phyloP scores from a whole-genome alignment of 164 flowering plant genomes.

The Hamamelis virginiana region DNA sequence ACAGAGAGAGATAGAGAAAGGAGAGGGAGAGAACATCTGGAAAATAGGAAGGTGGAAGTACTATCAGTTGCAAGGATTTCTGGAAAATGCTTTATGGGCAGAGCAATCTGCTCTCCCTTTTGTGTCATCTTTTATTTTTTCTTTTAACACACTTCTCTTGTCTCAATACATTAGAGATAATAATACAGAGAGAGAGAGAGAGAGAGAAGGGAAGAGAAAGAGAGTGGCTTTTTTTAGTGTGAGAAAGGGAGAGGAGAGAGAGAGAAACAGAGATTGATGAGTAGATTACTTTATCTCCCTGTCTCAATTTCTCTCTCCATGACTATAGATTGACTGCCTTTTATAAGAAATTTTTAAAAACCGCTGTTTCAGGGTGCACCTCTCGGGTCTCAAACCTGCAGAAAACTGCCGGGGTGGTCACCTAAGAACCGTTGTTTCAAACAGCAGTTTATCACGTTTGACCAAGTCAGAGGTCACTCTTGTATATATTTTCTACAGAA shows the following conservation, averaged over 20 bases:
- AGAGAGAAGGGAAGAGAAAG: too few relatives aligned
- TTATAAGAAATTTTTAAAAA: too few relatives aligned
- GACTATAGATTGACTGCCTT: slow-evolving; percentile 29
- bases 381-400: too few relatives aligned
- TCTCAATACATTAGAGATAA: slow-evolving; percentile 10
- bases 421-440: too few relatives aligned
- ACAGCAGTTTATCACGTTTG: too few relatives aligned
- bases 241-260: too few relatives aligned
- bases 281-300: slow-evolving; percentile 10
- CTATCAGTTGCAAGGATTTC: slow-evolving; percentile 41
- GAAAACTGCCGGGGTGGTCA: too few relatives aligned
- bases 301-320: not conserved
- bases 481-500: too few relatives aligned
- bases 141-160: not conserved
- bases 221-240: slow-evolving; percentile 6
- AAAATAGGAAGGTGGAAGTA: slow-evolving; percentile 27
- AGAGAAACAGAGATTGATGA: slow-evolving; percentile 21
- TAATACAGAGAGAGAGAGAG: slow-evolving; percentile 15
- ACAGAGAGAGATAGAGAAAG: slow-evolving; percentile 5
- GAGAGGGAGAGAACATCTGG: slow-evolving; percentile 27
- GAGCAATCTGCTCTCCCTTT: slow-evolving; percentile 28
- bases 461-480: too few relatives aligned
- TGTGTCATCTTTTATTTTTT: slow-evolving; percentile 12
- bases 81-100: slow-evolving; percentile 44
- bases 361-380: too few relatives aligned